Percentiles rank a stretch among this genome's conserved stretches.
Evolutionary conservation across 306 rosid genomes (phyloP).

Genomic region (Adenanthera pavonina): DNA sequence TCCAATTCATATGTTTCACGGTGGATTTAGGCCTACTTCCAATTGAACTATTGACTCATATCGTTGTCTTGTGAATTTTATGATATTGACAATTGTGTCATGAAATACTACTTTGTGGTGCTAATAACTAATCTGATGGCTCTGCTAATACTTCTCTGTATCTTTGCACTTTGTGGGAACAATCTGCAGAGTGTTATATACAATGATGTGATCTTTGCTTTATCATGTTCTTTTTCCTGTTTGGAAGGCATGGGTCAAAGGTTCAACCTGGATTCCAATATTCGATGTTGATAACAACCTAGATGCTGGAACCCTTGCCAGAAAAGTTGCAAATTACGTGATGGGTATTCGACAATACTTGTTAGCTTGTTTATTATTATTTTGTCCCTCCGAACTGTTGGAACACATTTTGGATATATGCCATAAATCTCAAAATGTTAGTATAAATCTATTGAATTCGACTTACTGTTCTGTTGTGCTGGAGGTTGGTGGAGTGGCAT

Average conservation of each 20-base stretch:
- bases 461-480: constrained; percentile 43
- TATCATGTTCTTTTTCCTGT: constrained; percentile 31
- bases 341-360: constrained; percentile 68
- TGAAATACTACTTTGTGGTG: constrained; percentile 15
- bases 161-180: not conserved
- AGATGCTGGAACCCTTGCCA: constrained; percentile 70
- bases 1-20: not conserved
- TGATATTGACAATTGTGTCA: not conserved
- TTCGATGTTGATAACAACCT: constrained; percentile 66
- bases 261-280: constrained; percentile 90
- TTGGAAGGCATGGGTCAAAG: constrained; percentile 92
- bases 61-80: not conserved
- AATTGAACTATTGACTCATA: not conserved
- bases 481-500: constrained; percentile 99
- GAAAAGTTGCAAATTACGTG: constrained; percentile 67
- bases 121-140: constrained; percentile 17
- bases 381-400: not conserved
- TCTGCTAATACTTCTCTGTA: constrained; percentile 1
- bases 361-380: constrained; percentile 32
- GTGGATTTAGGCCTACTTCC: not conserved
- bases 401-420: constrained; percentile 3
- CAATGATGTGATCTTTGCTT: constrained; percentile 26
- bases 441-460: constrained; percentile 36
- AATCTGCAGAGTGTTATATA: constrained; percentile 7
- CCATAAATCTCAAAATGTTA: constrained; percentile 14